A percentile compares a stretch with the other conserved stretches of the same genome.
Conservation (phyloP, 208 protist genomes). For the Zelonia costaricensis region DNA sequence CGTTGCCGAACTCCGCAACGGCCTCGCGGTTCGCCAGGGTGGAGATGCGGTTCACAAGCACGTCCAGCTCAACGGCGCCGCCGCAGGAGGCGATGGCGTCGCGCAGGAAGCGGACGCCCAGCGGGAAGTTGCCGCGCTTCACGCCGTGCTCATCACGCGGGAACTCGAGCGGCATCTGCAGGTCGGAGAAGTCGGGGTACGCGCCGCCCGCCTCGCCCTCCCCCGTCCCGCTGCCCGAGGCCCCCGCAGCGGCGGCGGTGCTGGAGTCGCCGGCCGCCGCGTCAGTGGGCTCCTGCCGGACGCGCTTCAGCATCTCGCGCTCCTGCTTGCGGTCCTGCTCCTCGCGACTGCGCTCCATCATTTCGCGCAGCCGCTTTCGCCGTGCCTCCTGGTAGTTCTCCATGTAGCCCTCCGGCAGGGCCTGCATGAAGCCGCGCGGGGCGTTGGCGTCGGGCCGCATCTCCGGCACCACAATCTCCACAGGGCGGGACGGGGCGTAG, state of each 20-base stretch:
- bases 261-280: slow-evolving; percentile 10
- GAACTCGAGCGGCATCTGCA: slow-evolving; percentile 87
- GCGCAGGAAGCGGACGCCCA: slow-evolving; percentile 90
- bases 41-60: slow-evolving; percentile 82
- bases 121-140: slow-evolving; percentile 85
- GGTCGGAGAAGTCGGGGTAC: slow-evolving; percentile 72
- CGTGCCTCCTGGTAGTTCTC: slow-evolving; percentile 69
- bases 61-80: slow-evolving; percentile 88
- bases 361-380: slow-evolving; percentile 78
- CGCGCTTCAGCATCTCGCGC: slow-evolving; percentile 59
- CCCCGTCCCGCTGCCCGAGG: not conserved
- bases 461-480: slow-evolving; percentile 78
- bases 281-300: slow-evolving; percentile 29
- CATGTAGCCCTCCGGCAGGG: slow-evolving; percentile 65
- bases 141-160: slow-evolving; percentile 92
- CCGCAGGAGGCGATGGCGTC: slow-evolving; percentile 82
- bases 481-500: slow-evolving; percentile 78
- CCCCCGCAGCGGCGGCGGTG: not conserved
- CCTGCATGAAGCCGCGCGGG: slow-evolving; percentile 79
- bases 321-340: slow-evolving; percentile 78
- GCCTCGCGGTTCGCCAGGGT: slow-evolving; percentile 74
- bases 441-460: slow-evolving; percentile 70
- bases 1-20: slow-evolving; percentile 83
- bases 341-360: slow-evolving; percentile 81
- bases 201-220: not conserved